Conservation (phyloP, 768 basidiomycete species). For the Termitomyces bulborhizus region DNA sequence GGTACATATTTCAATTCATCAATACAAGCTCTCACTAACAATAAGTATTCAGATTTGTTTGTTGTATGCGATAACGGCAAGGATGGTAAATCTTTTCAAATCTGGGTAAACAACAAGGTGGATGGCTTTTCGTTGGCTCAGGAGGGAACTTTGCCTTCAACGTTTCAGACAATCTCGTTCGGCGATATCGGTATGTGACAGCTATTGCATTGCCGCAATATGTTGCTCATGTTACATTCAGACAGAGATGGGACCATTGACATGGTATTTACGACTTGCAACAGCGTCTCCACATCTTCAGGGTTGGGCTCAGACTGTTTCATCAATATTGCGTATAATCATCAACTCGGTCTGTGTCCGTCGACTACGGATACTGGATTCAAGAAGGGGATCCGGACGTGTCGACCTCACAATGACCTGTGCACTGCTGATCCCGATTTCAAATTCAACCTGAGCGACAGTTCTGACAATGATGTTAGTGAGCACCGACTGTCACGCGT, state of each 20-base stretch:
- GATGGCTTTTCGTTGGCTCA: slow-evolving; percentile 68
- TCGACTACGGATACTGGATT: slow-evolving; percentile 43
- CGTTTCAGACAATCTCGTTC: slow-evolving; percentile 76
- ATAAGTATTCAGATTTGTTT: slow-evolving; percentile 62
- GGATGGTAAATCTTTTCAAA: slow-evolving; percentile 67
- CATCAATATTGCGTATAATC: slow-evolving; percentile 91
- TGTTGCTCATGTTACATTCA: slow-evolving; percentile 17
- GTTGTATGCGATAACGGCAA: slow-evolving; percentile 71
- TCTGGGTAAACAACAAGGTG: slow-evolving; percentile 87
- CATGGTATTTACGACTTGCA: slow-evolving; percentile 86
- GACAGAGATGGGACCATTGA: slow-evolving; percentile 97
- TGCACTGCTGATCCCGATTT: slow-evolving; percentile 81
- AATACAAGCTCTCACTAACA: not conserved
- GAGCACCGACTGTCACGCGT: not conserved
- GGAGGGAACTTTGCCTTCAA: slow-evolving; percentile 63
- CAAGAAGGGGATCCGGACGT: slow-evolving; percentile 48
- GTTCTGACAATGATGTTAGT: slow-evolving; percentile 45
- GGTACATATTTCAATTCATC: slow-evolving; percentile 32
- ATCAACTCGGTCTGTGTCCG: slow-evolving; percentile 79
- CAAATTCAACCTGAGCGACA: slow-evolving; percentile 59
- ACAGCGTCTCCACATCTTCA: slow-evolving; percentile 53
- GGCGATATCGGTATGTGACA: slow-evolving; percentile 74
- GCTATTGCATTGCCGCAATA: not conserved
- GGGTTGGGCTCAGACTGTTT: slow-evolving; percentile 74
- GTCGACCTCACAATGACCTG: slow-evolving; percentile 73